Evolutionary conservation across 352 stramenopile genomes (phyloP), one percentile per base, ranked within the genome.

Genomic region (Phytophthora ramorum): DNA sequence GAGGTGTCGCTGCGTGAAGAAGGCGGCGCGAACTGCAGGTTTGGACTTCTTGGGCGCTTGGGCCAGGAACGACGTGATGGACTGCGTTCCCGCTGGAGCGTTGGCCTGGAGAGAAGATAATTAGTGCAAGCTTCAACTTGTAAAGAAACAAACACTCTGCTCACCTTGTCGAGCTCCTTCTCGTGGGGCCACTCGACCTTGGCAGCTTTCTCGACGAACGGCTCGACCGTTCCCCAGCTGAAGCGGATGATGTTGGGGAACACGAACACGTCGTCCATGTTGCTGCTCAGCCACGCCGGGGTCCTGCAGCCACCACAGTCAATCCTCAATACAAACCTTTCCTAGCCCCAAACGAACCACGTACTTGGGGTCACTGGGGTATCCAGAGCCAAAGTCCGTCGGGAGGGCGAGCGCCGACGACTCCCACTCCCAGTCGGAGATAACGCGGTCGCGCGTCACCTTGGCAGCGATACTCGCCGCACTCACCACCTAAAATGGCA

Each of bases 391-490:
- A 74, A 87, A 97, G 67, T 88, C 78, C n/a, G 76, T 93, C 2
- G 76, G 66, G 10, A 95, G 67, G n/a, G 71, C 63, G 16, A 95
- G 63, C 34, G 76, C 74, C 41, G 77, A 41, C 17, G 95, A 83
- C 28, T 96, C 92, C 80, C 89, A 98, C 66, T 84, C 77, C 95
- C 95, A 99, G 47, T 90, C 85, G 30, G 70, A 72, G 35, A 98
- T 87, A 40, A 97, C 85, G 20, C 73, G 76, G 76, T 98, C 96
- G 43, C 96, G 84, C 28, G 88, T 93, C 46, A 98, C 93, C 70
- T 99, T 99, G 30, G 96, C 96, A 0, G 87, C 81, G 49, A 98
- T 97, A 92, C 90, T 97, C 16, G 92, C 92, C 2, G 92, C 92
- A 78, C 92, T 97, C 16, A 98, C 92, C 4, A 97, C 83, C 82